Conservation (phyloP, 169 alveolate genomes). For the Plasmodium knowlesi region DNA sequence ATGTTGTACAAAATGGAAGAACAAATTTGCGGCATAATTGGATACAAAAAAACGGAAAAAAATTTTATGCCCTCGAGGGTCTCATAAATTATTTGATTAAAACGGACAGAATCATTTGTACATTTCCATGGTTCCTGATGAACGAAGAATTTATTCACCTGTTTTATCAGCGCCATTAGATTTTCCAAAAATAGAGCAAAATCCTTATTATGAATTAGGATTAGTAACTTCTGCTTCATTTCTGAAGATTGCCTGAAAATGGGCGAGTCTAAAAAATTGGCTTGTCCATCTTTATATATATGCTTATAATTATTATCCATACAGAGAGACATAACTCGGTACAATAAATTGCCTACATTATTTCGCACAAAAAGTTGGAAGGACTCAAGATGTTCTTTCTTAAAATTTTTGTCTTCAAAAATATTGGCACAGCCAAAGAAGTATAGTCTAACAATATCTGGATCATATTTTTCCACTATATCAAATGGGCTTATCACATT, state of each 20-base stretch:
- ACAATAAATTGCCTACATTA: slow-evolving; percentile 39
- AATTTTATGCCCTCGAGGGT: slow-evolving; percentile 53
- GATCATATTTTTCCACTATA: slow-evolving; percentile 13
- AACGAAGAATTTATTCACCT: slow-evolving; percentile 40
- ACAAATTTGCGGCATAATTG: slow-evolving; percentile 40
- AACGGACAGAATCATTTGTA: neutral
- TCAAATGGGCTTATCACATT: slow-evolving; percentile 76
- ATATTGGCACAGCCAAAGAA: slow-evolving; percentile 51
- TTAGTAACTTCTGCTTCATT: slow-evolving; percentile 3
- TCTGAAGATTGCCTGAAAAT: slow-evolving; percentile 13
- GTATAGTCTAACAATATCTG: slow-evolving; percentile 42
- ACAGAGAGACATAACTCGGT: slow-evolving; percentile 48
- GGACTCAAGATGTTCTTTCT: slow-evolving; percentile 14
- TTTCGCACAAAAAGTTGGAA: slow-evolving; percentile 46
- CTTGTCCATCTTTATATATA: neutral
- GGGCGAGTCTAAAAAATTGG: neutral
- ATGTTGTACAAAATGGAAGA: slow-evolving; percentile 27
- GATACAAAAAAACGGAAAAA: slow-evolving; percentile 49
- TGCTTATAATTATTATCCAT: slow-evolving; percentile 25
- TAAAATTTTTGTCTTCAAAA: slow-evolving; percentile 62
- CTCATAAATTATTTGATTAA: slow-evolving; percentile 32
- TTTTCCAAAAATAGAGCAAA: slow-evolving; percentile 34
- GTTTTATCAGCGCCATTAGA: slow-evolving; percentile 32
- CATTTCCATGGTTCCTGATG: slow-evolving; percentile 49
- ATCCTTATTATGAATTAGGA: slow-evolving; percentile 10